These are phyloP conservation scores for Zymoseptoria passerinii DNA, from an alignment of 2,329 filamentous ascomycete species.

Conservation along the genomic window DNA sequence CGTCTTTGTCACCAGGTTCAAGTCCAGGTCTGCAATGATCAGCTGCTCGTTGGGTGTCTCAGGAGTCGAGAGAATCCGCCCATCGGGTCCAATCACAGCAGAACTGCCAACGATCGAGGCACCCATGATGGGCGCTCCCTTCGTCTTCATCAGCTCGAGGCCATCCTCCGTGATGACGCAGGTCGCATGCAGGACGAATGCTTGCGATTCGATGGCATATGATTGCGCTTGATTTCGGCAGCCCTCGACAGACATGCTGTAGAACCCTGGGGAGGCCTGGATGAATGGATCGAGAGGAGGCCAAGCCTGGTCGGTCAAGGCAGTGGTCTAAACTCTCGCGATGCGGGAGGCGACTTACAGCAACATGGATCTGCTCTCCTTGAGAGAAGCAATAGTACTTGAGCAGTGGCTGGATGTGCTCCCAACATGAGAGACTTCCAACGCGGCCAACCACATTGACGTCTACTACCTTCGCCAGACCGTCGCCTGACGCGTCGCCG, in stretches of 20 bases:
- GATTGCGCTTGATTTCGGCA: conserved; percentile 42
- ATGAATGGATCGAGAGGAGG: conserved; percentile 30
- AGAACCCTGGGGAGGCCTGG: conserved; percentile 27
- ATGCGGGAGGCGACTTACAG: no score
- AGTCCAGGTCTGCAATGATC: conserved; percentile 43
- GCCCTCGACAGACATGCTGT: conserved; percentile 33
- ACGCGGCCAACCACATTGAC: conserved; percentile 27
- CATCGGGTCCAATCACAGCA: conserved; percentile 47
- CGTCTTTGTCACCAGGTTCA: conserved; percentile 36
- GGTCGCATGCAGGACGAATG: conserved; percentile 49
- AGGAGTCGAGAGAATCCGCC: conserved; percentile 37
- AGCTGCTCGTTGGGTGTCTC: conserved; percentile 40
- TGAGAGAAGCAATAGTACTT: conserved; percentile 31
- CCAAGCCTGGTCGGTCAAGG: background rate
- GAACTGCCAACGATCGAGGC: conserved; percentile 40
- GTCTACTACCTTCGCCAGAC: conserved; percentile 30
- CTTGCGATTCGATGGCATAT: conserved; percentile 49
- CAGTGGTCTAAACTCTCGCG: no score
- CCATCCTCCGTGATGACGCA: conserved; percentile 40
- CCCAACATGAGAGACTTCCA: conserved; percentile 34
- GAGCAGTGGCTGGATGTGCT: conserved; percentile 36
- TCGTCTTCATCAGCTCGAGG: conserved; percentile 37
- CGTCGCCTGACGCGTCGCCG: conserved; percentile 31
- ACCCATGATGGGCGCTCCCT: conserved; percentile 35
- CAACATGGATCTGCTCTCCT: conserved; percentile 34